Percentiles rank a stretch among this genome's conserved stretches.
phyloP scores from a whole-genome alignment of 163 green algal genomes.

The Picocystis sp. region DNA sequence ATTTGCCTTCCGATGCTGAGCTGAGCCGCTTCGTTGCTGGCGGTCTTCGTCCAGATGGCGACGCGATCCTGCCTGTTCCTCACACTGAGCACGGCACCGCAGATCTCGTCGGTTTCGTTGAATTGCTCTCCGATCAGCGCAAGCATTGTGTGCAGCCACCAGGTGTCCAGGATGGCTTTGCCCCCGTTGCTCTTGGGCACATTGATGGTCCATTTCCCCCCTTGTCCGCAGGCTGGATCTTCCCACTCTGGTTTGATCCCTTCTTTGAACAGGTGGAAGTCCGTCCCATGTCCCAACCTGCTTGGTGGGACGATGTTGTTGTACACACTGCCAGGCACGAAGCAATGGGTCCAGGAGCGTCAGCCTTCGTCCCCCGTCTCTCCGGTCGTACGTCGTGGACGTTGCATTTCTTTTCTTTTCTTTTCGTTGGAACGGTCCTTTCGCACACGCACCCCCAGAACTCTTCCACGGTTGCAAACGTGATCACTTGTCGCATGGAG shows the following conservation, averaged over 20 bases:
- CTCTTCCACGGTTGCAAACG: constrained; percentile 96
- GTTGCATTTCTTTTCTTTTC: neutral
- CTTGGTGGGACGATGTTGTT: constrained; percentile 95
- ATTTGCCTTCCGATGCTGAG: constrained; percentile 26
- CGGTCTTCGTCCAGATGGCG: constrained; percentile 87
- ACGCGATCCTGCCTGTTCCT: constrained; percentile 70
- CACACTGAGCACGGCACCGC: constrained; percentile 80
- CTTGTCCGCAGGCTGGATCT: constrained; percentile 70
- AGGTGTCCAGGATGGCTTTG: constrained; percentile 60
- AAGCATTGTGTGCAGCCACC: constrained; percentile 87
- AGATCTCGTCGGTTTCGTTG: constrained; percentile 84
- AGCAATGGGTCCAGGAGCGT: neutral
- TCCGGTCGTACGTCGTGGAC: neutral
- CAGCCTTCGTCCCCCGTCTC: neutral
- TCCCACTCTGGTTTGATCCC: constrained; percentile 98
- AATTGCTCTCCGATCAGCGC: constrained; percentile 98
- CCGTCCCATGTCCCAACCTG: constrained; percentile 62
- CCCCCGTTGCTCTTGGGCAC: constrained; percentile 39
- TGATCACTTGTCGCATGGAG: constrained; percentile 75
- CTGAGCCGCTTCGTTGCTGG: constrained; percentile 80
- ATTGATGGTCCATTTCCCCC: constrained; percentile 82
- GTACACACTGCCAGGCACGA: constrained; percentile 64
- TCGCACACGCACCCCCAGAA: constrained; percentile 83
- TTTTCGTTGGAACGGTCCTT: neutral
- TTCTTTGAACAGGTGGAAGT: constrained; percentile 94